A percentile compares a stretch with the other conserved stretches of the same genome.
phyloP scores from a whole-genome alignment of 1,284 basidiomycete species.

The Malassezia pachydermatis region DNA sequence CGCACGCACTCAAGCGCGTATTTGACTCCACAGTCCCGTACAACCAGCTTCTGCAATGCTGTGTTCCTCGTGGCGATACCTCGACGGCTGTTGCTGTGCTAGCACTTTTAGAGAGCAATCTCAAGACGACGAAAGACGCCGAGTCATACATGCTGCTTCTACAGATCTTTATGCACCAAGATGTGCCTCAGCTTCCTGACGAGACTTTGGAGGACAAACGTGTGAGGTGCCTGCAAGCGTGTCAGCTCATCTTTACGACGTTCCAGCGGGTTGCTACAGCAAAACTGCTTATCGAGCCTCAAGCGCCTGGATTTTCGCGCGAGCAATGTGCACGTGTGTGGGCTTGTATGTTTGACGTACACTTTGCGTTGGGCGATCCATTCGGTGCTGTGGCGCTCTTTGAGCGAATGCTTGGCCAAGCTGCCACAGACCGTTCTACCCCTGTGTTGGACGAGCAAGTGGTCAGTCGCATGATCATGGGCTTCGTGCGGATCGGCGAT shows the following conservation, averaged over 20 bases:
- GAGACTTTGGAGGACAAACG: slow-evolving; percentile 51
- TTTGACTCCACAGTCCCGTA: slow-evolving; percentile 53
- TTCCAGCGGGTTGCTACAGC: slow-evolving; percentile 51
- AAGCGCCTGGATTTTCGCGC: slow-evolving; percentile 22
- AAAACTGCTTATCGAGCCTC: slow-evolving; percentile 47
- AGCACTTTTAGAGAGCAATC: slow-evolving; percentile 57
- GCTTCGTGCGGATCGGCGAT: slow-evolving; percentile 29
- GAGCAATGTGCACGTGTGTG: slow-evolving; percentile 53
- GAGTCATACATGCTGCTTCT: slow-evolving; percentile 58
- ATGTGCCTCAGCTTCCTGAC: slow-evolving; percentile 32
- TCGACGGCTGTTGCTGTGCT: slow-evolving; percentile 62
- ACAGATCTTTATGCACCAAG: slow-evolving; percentile 37
- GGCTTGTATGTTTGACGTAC: slow-evolving; percentile 65
- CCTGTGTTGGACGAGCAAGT: slow-evolving; percentile 55
- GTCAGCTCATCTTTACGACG: slow-evolving; percentile 61
- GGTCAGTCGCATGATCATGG: slow-evolving; percentile 57
- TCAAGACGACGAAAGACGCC: slow-evolving; percentile 50
- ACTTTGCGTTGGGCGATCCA: slow-evolving; percentile 60
- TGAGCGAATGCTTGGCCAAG: slow-evolving; percentile 58
- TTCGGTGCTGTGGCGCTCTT: slow-evolving; percentile 61
- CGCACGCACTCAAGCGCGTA: slow-evolving; percentile 20
- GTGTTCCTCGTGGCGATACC: slow-evolving; percentile 56
- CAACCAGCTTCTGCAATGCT: slow-evolving; percentile 58
- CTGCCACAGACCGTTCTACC: slow-evolving; percentile 21
- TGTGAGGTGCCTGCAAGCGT: slow-evolving; percentile 55